phyloP scores from a whole-genome alignment of 352 stramenopile species.

The Pythium guiyangense region DNA sequence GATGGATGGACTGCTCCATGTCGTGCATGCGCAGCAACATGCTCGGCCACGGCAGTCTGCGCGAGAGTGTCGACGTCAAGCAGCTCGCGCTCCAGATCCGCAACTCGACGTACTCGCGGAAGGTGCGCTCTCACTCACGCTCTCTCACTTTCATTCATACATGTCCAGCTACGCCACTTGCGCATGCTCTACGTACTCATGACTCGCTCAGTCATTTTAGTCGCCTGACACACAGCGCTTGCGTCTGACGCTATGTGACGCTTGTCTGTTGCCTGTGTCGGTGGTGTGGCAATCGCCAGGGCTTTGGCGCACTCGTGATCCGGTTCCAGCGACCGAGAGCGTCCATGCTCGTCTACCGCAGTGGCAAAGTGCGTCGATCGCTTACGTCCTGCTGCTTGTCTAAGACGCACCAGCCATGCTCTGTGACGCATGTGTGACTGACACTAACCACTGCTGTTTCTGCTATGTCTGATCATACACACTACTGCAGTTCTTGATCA shows the following conservation, averaged over 20 bases:
- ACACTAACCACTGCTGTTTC: not conserved
- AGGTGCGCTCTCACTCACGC: conserved; percentile 67
- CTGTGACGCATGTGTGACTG: not conserved
- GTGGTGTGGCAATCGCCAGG: no score
- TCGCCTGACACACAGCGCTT: not conserved
- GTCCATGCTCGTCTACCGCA: conserved; percentile 57
- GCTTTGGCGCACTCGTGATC: conserved; percentile 62
- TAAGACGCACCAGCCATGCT: no score
- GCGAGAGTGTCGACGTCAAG: conserved; percentile 47
- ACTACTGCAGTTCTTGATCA: conserved; percentile 66
- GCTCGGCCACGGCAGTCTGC: conserved; percentile 54
- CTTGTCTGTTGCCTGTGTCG: not conserved
- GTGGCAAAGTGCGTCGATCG: conserved; percentile 54
- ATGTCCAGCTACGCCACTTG: not conserved
- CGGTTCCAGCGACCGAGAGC: no score
- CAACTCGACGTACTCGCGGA: no score
- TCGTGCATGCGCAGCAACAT: conserved; percentile 42
- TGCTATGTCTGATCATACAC: not conserved
- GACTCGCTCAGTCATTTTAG: not conserved
- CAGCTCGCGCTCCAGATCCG: conserved; percentile 57
- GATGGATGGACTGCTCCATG: not conserved
- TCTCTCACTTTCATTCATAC: conserved; percentile 14
- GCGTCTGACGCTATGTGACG: no score
- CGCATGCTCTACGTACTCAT: no score
- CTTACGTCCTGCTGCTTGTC: no score